phyloP scores from a whole-genome alignment of 768 basidiomycete species.

The Naganishia onofrii region DNA sequence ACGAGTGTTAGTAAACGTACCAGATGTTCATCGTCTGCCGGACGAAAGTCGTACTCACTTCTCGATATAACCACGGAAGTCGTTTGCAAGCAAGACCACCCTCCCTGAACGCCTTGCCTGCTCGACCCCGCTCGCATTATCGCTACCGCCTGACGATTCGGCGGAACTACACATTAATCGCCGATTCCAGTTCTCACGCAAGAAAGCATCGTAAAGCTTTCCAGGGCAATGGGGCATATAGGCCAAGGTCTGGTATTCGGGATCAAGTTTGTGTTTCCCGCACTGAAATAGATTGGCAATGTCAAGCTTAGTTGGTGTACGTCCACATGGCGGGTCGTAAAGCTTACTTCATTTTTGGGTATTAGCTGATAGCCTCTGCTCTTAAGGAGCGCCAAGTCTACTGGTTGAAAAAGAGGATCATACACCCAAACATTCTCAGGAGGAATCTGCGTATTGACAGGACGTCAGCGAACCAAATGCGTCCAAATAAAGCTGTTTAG shows the following conservation, averaged over 20 bases:
- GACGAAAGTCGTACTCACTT: background rate
- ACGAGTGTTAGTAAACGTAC: background rate
- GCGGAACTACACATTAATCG: background rate
- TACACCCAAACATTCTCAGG: slow-evolving; percentile 12
- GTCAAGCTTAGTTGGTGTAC: too few relatives aligned
- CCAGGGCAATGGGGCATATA: slow-evolving; percentile 23
- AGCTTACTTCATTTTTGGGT: slow-evolving; percentile 9
- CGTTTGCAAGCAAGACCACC: slow-evolving; percentile 13
- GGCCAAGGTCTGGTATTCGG: background rate
- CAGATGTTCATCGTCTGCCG: too few relatives aligned
- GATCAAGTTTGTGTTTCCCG: slow-evolving; percentile 18
- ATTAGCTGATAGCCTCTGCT: slow-evolving; percentile 13
- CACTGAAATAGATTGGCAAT: background rate
- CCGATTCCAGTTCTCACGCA: slow-evolving; percentile 8
- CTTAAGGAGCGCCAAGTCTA: background rate
- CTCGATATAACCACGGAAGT: slow-evolving; percentile 18
- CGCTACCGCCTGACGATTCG: background rate
- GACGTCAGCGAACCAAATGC: background rate
- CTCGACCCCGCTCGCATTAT: background rate
- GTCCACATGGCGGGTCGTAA: too few relatives aligned
- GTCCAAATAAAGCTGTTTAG: too few relatives aligned
- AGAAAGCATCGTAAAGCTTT: slow-evolving; percentile 20
- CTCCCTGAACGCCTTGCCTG: background rate
- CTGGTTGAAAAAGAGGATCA: slow-evolving; percentile 12
- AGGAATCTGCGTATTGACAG: background rate